Percentiles rank a stretch among this genome's conserved stretches.
phyloP scores from a whole-genome alignment of 1,284 basidiomycete genomes.

The Fomitopsis betulina region DNA sequence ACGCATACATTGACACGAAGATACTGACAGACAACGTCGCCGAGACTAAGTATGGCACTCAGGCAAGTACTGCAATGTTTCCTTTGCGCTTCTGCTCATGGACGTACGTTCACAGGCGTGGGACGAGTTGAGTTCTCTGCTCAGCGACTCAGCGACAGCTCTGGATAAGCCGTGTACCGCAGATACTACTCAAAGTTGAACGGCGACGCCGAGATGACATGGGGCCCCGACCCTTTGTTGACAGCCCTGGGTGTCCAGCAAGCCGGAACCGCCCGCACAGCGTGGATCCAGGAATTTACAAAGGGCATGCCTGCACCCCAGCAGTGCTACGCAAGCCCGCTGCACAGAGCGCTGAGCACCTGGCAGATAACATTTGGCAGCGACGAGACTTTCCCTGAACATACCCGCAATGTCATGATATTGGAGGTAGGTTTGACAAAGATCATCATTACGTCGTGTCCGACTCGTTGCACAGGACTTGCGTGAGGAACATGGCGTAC shows the following conservation, averaged over 20 bases:
- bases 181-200: conserved; percentile 58
- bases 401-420: conserved; percentile 1
- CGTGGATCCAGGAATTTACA: conserved; percentile 56
- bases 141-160: neutral
- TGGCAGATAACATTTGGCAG: conserved; percentile 6
- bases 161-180: neutral
- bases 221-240: conserved; percentile 82
- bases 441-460: neutral
- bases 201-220: conserved; percentile 67
- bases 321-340: conserved; percentile 66
- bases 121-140: conserved; percentile 44
- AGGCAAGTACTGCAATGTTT: conserved; percentile 30
- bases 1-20: neutral
- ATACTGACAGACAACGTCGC: conserved; percentile 66
- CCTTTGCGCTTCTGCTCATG: conserved; percentile 3
- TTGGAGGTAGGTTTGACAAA: neutral
- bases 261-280: conserved; percentile 47
- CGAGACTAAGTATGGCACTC: conserved; percentile 64
- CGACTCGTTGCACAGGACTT: conserved; percentile 40
- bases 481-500: conserved; percentile 65
- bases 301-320: conserved; percentile 56
- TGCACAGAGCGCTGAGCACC: conserved; percentile 26
- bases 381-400: neutral
- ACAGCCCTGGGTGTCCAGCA: conserved; percentile 65
- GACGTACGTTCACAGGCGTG: conserved; percentile 34